These are phyloP conservation scores for Aspergillus kassunensis DNA, from an alignment of 495 filamentous ascomycete species.

Conservation along the genomic window DNA sequence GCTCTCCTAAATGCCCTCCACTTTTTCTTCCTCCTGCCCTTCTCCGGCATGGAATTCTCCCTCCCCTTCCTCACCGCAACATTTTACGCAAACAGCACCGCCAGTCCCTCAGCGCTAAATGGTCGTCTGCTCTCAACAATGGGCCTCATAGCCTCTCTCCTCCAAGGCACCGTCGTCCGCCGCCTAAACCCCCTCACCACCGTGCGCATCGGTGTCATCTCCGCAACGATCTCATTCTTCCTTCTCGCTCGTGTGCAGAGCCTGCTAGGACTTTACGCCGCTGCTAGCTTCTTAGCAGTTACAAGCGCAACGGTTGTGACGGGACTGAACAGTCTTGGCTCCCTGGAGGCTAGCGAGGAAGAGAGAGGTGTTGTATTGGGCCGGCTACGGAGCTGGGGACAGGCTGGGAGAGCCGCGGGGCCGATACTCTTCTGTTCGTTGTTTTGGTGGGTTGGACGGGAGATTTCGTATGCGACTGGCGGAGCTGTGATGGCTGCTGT, in stretches of 20 bases:
- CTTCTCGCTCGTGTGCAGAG: conserved; percentile 66
- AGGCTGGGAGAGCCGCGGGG: conserved; percentile 80
- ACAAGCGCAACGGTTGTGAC: conserved; percentile 94
- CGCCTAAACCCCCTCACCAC: conserved; percentile 73
- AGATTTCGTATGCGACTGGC: conserved; percentile 77
- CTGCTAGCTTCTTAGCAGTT: conserved; percentile 76
- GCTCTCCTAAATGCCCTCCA: conserved; percentile 81
- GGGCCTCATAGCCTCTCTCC: conserved; percentile 82
- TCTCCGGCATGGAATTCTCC: conserved; percentile 91
- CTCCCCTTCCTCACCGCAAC: conserved; percentile 97
- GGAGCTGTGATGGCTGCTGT: conserved; percentile 75
- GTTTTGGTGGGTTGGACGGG: conserved; percentile 97
- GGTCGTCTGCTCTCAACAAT: conserved; percentile 90
- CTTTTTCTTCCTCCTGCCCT: conserved; percentile 89
- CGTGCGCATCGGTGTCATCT: conserved; percentile 71
- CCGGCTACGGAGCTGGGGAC: conserved; percentile 78
- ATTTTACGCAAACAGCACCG: conserved; percentile 59
- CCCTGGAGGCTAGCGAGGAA: conserved; percentile 74
- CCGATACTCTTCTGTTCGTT: conserved; percentile 90
- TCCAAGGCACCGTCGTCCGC: conserved; percentile 83
- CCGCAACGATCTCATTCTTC: conserved; percentile 75
- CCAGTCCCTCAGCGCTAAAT: conserved; percentile 62
- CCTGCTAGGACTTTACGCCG: conserved; percentile 66
- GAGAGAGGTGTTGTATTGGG: conserved; percentile 86
- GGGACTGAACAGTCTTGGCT: conserved; percentile 84